Percentiles rank a stretch among this genome's conserved stretches.
Conservation (phyloP, 306 rosid genomes). For the Fragaria ananassa region DNA sequence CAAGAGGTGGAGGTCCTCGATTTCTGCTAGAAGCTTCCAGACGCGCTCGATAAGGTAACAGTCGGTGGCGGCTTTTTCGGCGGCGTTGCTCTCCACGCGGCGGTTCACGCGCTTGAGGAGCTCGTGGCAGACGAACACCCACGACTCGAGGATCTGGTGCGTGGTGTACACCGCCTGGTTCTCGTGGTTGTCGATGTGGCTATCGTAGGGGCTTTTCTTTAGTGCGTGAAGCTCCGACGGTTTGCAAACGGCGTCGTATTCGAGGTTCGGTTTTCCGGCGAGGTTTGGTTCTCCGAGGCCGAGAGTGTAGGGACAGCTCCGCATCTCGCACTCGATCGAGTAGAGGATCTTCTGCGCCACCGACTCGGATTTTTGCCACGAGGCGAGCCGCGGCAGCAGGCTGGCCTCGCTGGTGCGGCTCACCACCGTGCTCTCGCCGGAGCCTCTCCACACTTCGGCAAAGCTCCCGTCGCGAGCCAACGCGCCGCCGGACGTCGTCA, state of each 20-base stretch:
- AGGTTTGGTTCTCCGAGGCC: constrained; percentile 79
- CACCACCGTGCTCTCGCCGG: constrained; percentile 41
- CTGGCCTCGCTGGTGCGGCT: constrained; percentile 69
- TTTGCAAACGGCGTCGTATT: constrained; percentile 72
- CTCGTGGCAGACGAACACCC: constrained; percentile 45
- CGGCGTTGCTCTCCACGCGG: constrained; percentile 30
- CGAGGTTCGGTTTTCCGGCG: constrained; percentile 56
- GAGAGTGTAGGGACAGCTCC: constrained; percentile 63
- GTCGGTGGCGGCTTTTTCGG: constrained; percentile 59
- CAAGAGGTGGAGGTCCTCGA: constrained; percentile 64
- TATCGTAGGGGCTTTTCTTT: constrained; percentile 48
- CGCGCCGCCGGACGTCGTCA: constrained; percentile 24
- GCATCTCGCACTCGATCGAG: constrained; percentile 66
- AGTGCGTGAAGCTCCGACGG: constrained; percentile 57
- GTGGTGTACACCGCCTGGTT: constrained; percentile 67
- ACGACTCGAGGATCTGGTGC: constrained; percentile 75
- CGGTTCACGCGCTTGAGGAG: constrained; percentile 40
- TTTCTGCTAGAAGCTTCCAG: constrained; percentile 70
- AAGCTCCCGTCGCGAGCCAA: constrained; percentile 50
- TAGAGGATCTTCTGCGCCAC: constrained; percentile 50
- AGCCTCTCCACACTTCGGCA: constrained; percentile 49
- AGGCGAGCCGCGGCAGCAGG: constrained; percentile 63
- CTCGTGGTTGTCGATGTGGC: constrained; percentile 50
- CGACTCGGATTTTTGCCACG: constrained; percentile 64
- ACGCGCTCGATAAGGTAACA: constrained; percentile 61